Percentiles rank a stretch among this genome's conserved stretches.
Conservation (phyloP, 1,284 basidiomycete species). For the Sporisorium scitamineum region DNA sequence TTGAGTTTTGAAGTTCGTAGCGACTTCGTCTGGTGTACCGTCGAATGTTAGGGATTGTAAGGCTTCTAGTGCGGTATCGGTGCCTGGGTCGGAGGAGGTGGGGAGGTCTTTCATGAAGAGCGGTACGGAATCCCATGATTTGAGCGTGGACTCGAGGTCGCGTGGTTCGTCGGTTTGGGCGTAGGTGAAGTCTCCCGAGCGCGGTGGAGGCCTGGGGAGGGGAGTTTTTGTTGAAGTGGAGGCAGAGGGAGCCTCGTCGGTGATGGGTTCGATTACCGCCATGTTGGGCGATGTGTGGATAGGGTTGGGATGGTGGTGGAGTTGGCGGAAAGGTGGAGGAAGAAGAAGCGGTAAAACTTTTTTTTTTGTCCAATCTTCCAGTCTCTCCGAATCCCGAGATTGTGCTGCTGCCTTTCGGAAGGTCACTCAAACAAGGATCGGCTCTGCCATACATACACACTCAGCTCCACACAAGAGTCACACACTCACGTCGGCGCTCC, state of each 20-base stretch:
- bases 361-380: background rate
- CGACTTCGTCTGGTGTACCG: constrained; percentile 91
- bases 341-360: background rate
- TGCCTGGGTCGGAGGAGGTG: constrained; percentile 55
- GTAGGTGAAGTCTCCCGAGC: constrained; percentile 29
- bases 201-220: constrained; percentile 25
- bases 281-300: background rate
- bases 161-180: constrained; percentile 19
- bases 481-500: background rate
- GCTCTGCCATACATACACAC: background rate
- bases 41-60: constrained; percentile 87
- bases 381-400: background rate
- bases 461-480: background rate
- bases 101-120: constrained; percentile 94
- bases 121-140: constrained; percentile 72
- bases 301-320: background rate
- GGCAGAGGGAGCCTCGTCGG: background rate
- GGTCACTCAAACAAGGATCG: background rate
- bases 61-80: constrained; percentile 76
- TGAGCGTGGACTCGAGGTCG: constrained; percentile 34
- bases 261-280: constrained; percentile 25
- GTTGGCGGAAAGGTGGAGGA: background rate
- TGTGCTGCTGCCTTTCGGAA: too few relatives aligned
- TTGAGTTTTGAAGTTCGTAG: constrained; percentile 91
- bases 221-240: background rate